Base-by-base conservation (phyloP, 2,329 filamentous ascomycete species). In the Cladosporium sp. region DNA sequence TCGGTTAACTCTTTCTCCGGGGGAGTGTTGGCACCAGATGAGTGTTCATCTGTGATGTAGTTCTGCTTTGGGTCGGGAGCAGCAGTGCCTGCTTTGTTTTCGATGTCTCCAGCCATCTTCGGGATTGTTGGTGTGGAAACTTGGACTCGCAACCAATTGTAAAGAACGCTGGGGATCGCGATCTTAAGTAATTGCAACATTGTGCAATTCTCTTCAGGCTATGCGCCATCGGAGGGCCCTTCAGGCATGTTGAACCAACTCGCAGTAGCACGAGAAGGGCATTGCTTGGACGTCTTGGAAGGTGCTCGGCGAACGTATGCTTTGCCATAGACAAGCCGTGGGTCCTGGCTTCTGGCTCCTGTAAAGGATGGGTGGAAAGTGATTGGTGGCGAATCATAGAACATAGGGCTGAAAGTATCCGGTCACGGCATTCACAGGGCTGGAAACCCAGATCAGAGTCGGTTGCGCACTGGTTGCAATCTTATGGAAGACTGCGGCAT, bases 271-370 rank as follows among this genome's bases (percentile, higher is more conserved):
- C 13, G 22, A 7, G 8, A 13, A 6, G 9, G 11, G 13, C 22
- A 42, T 29, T 42, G 39, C 39, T 42, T 29, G 39, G 39, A 29
- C 22, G 13, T 30, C 39, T 42, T 42, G 39, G 39, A 7, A 13
- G 25, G 12, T 3, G 15, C 39, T 42, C 20, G 39, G 39, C 39
- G 29, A 20, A 27, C 9, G 5, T 27, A 27, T 27, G 22, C 22
- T 27, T 27, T 27, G 9, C 9, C 9, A 27, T 27, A 4, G 22
- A 27, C 5, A 27, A 27, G 22, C 5, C 9, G 22, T 27, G 22
- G 22, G 22, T 9, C 22, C 22, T 27, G 5, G 9, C 9, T 9
- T 5, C 22, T 27, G n/a, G n/a, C n/a, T n/a, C n/a, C n/a, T n/a
- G n/a, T n/a, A n/a, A n/a, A n/a, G n/a, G n/a, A n/a, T n/a, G n/a